A percentile compares a stretch with the other conserved stretches of the same genome.
Conservation (phyloP, 2,329 filamentous ascomycete species). For the Aureobasidium namibiae region DNA sequence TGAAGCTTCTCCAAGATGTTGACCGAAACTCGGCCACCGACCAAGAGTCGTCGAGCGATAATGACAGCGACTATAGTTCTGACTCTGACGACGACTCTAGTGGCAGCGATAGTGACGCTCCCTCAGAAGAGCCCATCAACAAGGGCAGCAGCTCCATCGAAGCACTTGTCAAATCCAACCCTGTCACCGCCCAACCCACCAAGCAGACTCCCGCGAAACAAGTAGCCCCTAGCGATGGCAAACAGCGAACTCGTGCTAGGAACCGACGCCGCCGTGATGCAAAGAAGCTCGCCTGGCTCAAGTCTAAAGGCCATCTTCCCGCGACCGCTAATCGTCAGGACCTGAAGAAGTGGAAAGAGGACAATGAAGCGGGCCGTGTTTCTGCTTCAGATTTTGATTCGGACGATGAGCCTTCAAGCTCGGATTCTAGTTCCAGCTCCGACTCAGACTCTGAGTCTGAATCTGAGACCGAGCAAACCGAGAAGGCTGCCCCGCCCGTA, state of each 20-base stretch:
- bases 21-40: not conserved
- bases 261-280: slow-evolving; percentile 47
- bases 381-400: not conserved
- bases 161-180: not conserved
- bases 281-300: slow-evolving; percentile 44
- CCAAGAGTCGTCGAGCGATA: slow-evolving; percentile 3
- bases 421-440: not conserved
- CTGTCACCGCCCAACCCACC: not conserved
- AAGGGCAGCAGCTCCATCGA: not conserved
- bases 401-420: not conserved
- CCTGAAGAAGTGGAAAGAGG: slow-evolving; percentile 23
- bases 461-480: not conserved
- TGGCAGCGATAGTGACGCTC: slow-evolving; percentile 9
- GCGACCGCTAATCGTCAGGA: slow-evolving; percentile 43
- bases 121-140: slow-evolving; percentile 5
- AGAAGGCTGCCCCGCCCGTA: not conserved
- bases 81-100: slow-evolving; percentile 12
- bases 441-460: slow-evolving; percentile 11
- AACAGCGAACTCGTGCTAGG: slow-evolving; percentile 42
- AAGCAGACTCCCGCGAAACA: slow-evolving; percentile 23
- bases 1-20: not conserved
- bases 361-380: not conserved
- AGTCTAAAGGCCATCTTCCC: slow-evolving; percentile 45
- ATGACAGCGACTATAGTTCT: not conserved
- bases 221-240: slow-evolving; percentile 43